Conservation (phyloP, 148 eudicot genomes). For the Heliamphora exappendiculata region DNA sequence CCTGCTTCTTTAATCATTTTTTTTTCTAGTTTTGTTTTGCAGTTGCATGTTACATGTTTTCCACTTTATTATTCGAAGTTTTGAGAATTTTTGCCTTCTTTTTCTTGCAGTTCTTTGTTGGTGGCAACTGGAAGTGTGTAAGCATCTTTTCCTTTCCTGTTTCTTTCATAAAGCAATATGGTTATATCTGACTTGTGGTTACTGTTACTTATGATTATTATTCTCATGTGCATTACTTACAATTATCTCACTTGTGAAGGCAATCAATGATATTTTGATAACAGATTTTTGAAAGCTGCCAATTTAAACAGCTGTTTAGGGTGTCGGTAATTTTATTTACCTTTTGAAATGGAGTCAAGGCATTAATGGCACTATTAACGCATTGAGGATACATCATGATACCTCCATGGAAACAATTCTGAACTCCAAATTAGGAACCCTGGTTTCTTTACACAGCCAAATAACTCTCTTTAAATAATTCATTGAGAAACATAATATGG, state of each 20-base stretch:
- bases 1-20: too few relatives aligned
- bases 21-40: too few relatives aligned
- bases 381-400: background rate
- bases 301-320: too few relatives aligned
- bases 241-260: background rate
- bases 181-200: background rate
- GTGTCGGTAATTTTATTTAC: background rate
- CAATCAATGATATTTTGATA: background rate
- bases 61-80: background rate
- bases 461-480: background rate
- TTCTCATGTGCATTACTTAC: too few relatives aligned
- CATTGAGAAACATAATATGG: too few relatives aligned
- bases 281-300: background rate
- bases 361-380: background rate
- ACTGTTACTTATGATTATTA: too few relatives aligned
- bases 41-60: background rate
- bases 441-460: background rate
- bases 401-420: background rate
- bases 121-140: slow-evolving; percentile 21
- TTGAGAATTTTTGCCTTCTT: background rate
- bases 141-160: slow-evolving; percentile 30
- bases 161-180: background rate
- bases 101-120: background rate
- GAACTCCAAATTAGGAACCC: background rate
- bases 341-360: background rate